A percentile compares a stretch with the other conserved stretches of the same genome.
phyloP scores from a whole-genome alignment of 805 yeast genomes.

The Nakazawaea molendinolei region DNA sequence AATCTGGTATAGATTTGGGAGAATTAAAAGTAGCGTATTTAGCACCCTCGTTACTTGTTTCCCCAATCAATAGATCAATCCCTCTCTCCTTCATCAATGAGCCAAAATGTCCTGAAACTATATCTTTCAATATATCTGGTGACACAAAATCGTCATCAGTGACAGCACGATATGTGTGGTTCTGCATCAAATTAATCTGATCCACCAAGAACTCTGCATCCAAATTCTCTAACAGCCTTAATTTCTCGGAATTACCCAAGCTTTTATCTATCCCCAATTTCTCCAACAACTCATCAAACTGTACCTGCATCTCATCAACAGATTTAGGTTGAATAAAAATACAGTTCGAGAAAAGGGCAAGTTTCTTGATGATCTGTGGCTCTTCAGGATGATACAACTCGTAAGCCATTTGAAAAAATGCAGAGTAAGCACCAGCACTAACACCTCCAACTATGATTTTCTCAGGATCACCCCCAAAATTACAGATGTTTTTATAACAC shows the following conservation, averaged over 20 bases:
- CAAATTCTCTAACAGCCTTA: constrained; percentile 18
- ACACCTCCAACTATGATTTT: constrained; percentile 38
- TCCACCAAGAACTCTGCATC: constrained; percentile 17
- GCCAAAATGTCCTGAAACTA: constrained; percentile 24
- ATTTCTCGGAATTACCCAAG: constrained; percentile 17
- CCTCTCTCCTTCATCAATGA: constrained; percentile 17
- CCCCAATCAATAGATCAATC: constrained; percentile 25
- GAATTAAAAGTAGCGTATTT: constrained; percentile 26
- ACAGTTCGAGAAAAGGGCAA: constrained; percentile 29
- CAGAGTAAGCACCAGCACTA: constrained; percentile 39
- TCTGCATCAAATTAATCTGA: constrained; percentile 20
- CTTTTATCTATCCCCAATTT: constrained; percentile 18
- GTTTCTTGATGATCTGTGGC: constrained; percentile 31
- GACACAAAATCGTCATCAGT: constrained; percentile 32
- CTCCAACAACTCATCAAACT: constrained; percentile 28
- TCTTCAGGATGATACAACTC: constrained; percentile 34
- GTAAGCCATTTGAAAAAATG: constrained; percentile 34
- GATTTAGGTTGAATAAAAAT: constrained; percentile 33
- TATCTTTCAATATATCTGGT: constrained; percentile 23
- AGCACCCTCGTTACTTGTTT: constrained; percentile 27
- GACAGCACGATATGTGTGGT: constrained; percentile 32
- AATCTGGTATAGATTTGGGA: constrained; percentile 22
- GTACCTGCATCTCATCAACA: constrained; percentile 26
- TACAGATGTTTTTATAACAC: constrained; percentile 33
- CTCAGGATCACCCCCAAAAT: constrained; percentile 41